Evolutionary conservation across 2,329 filamentous ascomycete species (phyloP).

Genomic region (Penicillium sp.): DNA sequence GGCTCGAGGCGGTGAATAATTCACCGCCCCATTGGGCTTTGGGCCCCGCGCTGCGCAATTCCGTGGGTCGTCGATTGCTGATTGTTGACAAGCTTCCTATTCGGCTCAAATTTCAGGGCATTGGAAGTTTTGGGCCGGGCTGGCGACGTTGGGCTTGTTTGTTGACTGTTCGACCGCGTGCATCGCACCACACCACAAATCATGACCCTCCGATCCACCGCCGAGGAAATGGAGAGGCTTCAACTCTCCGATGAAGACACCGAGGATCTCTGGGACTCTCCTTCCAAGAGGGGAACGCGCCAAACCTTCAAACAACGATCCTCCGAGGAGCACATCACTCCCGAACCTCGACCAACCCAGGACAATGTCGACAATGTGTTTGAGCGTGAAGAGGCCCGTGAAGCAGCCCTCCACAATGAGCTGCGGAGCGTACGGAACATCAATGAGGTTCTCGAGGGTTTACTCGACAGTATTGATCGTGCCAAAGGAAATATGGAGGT

Average conservation of each 20-base stretch:
- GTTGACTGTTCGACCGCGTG: neutral
- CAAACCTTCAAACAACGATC: constrained; percentile 37
- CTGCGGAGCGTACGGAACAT: constrained; percentile 82
- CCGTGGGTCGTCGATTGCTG: constrained; percentile 10
- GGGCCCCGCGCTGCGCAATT: constrained; percentile 4
- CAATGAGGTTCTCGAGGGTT: constrained; percentile 79
- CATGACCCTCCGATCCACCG: constrained; percentile 44
- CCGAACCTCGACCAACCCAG: constrained; percentile 41
- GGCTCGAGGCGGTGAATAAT: neutral
- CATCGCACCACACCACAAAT: too few species aligned
- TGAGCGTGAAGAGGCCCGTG: constrained; percentile 69
- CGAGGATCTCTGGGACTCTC: constrained; percentile 64
- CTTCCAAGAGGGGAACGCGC: constrained; percentile 44
- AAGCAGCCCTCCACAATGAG: constrained; percentile 76
- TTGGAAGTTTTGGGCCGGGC: too few species aligned
- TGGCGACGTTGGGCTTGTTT: neutral
- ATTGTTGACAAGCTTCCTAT: constrained; percentile 23
- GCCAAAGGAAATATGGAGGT: constrained; percentile 57
- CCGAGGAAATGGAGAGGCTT: constrained; percentile 56
- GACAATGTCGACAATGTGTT: constrained; percentile 57
- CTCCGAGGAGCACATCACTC: constrained; percentile 39
- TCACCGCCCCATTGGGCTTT: constrained; percentile 23
- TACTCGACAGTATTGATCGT: constrained; percentile 50
- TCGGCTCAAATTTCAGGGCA: constrained; percentile 2
- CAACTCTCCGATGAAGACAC: constrained; percentile 60